phyloP scores from a whole-genome alignment of 768 basidiomycete species.

The Suillus hirtellus region DNA sequence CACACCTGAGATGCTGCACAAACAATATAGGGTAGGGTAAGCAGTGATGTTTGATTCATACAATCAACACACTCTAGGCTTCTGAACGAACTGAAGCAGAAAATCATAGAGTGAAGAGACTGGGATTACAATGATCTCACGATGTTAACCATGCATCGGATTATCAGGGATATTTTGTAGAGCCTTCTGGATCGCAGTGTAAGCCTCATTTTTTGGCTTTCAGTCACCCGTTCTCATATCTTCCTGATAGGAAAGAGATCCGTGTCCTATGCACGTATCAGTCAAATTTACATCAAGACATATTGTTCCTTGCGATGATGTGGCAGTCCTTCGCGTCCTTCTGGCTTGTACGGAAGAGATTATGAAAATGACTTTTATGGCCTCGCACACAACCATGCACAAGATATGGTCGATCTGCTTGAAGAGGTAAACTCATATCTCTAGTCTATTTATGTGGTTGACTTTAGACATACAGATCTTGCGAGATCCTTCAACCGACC shows the following conservation, averaged over 20 bases:
- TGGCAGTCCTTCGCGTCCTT: slow-evolving; percentile 1
- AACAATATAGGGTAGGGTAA: slow-evolving; percentile 11
- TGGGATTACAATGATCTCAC: too few species aligned
- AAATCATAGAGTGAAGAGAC: slow-evolving; percentile 14
- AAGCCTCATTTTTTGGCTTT: not conserved
- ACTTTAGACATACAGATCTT: slow-evolving; percentile 18
- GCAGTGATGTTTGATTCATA: not conserved
- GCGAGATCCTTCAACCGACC: slow-evolving; percentile 4
- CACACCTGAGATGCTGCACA: slow-evolving; percentile 23
- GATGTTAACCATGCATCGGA: not conserved
- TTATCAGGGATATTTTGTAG: not conserved
- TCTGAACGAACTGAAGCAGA: slow-evolving; percentile 8
- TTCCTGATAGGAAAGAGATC: not conserved
- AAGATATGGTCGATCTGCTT: slow-evolving; percentile 24
- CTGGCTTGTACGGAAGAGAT: slow-evolving; percentile 21
- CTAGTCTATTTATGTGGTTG: not conserved
- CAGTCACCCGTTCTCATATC: not conserved
- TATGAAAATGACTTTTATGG: slow-evolving; percentile 16
- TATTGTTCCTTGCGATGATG: not conserved
- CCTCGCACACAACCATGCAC: slow-evolving; percentile 12
- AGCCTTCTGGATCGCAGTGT: not conserved
- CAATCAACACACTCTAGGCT: not conserved
- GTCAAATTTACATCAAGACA: not conserved
- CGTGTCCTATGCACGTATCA: not conserved
- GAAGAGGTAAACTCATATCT: slow-evolving; percentile 18